A percentile compares a stretch with the other conserved stretches of the same genome.
Evolutionary conservation across 805 yeast genomes (phyloP).

Genomic region (Monosporozyma solicola): DNA sequence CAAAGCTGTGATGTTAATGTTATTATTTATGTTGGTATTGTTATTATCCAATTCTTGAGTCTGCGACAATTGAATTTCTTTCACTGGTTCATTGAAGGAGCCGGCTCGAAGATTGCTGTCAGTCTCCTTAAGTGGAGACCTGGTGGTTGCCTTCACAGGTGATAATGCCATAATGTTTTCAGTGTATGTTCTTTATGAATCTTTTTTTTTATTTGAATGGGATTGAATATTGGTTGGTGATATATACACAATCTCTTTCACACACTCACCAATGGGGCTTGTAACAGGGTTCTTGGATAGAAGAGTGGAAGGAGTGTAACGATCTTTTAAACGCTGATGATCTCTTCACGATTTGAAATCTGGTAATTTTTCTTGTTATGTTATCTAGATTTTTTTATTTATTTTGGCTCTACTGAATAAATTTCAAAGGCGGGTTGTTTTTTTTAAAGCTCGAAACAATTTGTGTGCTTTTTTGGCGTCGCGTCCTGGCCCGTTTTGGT

Average conservation of each 20-base stretch:
- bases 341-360: background rate
- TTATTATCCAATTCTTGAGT: background rate
- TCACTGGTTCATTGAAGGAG: background rate
- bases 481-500: background rate
- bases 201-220: background rate
- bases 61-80: background rate
- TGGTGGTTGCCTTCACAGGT: slow-evolving; percentile 8
- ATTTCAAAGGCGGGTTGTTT: background rate
- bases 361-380: background rate
- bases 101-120: slow-evolving; percentile 19
- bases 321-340: background rate
- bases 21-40: background rate
- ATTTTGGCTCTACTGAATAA: background rate
- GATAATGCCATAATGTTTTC: slow-evolving; percentile 7
- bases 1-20: background rate
- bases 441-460: background rate
- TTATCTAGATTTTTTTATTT: background rate
- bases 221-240: background rate
- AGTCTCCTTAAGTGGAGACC: slow-evolving; percentile 29
- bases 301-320: background rate
- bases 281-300: too few species aligned
- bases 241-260: background rate
- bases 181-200: background rate
- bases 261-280: background rate
- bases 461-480: background rate